Conservation (phyloP, 2,329 filamentous ascomycete genomes). For the Hypoxylon sp. region DNA sequence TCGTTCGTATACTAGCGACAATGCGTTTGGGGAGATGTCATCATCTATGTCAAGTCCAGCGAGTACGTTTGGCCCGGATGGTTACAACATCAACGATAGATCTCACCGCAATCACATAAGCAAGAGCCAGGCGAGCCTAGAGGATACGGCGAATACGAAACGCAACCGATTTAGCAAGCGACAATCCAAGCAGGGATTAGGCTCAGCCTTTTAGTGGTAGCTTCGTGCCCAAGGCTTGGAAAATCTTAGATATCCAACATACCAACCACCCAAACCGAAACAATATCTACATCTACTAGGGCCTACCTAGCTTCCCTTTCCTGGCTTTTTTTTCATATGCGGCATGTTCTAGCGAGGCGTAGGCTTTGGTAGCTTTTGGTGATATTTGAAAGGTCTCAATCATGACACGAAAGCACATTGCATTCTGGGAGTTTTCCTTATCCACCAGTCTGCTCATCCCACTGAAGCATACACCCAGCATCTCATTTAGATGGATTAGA, state of each 20-base stretch:
- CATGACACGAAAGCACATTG: conserved; percentile 51
- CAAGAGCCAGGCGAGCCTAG: conserved; percentile 71
- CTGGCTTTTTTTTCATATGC: conserved; percentile 48
- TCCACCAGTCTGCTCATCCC: conserved; percentile 33
- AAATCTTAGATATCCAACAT: conserved; percentile 33
- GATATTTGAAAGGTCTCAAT: conserved; percentile 49
- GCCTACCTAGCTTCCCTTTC: conserved; percentile 37
- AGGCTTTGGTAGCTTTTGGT: conserved; percentile 53
- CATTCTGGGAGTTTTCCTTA: conserved; percentile 46
- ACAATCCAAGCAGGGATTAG: conserved; percentile 94
- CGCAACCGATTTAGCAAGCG: conserved; percentile 87
- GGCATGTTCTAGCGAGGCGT: conserved; percentile 56
- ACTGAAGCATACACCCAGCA: conserved; percentile 41
- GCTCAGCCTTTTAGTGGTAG: conserved; percentile 79
- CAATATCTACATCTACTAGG: conserved; percentile 20
- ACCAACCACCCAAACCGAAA: conserved; percentile 31
- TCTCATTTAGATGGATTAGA: conserved; percentile 52
- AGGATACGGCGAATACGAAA: conserved; percentile 66
- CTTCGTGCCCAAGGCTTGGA: conserved; percentile 30
- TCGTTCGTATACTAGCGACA: conserved; percentile 77
- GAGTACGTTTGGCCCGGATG: conserved; percentile 76
- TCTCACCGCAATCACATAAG: conserved; percentile 70
- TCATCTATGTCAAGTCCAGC: conserved; percentile 82
- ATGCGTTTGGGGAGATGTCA: conserved; percentile 76
- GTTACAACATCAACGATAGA: conserved; percentile 65